A percentile compares a stretch with the other conserved stretches of the same genome.
Conservation (phyloP, 2,329 filamentous ascomycete genomes). For the Ophiostoma himal-ulmi region DNA sequence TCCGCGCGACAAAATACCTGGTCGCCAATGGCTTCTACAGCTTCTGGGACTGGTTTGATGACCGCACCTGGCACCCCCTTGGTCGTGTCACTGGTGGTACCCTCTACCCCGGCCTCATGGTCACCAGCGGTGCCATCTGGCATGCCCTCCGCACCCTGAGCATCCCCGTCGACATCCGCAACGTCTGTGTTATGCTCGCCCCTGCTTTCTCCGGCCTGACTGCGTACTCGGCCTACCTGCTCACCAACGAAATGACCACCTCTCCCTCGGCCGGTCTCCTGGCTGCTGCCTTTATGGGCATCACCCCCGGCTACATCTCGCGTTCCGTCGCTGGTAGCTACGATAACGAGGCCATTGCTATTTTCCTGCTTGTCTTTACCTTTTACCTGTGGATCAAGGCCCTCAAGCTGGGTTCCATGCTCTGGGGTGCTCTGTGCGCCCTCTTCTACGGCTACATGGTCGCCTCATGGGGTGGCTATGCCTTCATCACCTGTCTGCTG, state of each 20-base stretch:
- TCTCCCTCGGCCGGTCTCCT: conserved; percentile 91
- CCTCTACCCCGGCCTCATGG: conserved; percentile 98
- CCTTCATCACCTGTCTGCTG: conserved; percentile 97
- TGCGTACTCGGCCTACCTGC: conserved; percentile 84
- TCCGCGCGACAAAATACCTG: conserved; percentile 95
- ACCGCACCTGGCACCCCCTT: conserved; percentile 98
- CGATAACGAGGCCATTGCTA: conserved; percentile 96
- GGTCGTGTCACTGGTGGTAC: conserved; percentile 97
- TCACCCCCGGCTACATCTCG: conserved; percentile 94
- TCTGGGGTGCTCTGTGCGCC: conserved; percentile 91
- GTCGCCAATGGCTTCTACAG: conserved; percentile 96
- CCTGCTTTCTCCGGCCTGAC: conserved; percentile 92
- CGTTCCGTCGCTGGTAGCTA: conserved; percentile 96
- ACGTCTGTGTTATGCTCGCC: conserved; percentile 94
- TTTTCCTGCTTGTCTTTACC: conserved; percentile 96
- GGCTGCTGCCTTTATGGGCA: conserved; percentile 94
- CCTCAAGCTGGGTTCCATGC: conserved; percentile 89
- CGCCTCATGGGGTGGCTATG: conserved; percentile 97
- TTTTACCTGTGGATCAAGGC: conserved; percentile 99
- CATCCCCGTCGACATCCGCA: conserved; percentile 94
- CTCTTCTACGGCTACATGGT: conserved; percentile 99
- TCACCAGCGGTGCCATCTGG: conserved; percentile 95
- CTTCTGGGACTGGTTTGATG: conserved; percentile 99
- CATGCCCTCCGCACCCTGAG: conserved; percentile 83
- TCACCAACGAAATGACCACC: conserved; percentile 96